Evolutionary conservation across 2,329 filamentous ascomycete species (phyloP).

Genomic region (Clarireedia homoeocarpa): DNA sequence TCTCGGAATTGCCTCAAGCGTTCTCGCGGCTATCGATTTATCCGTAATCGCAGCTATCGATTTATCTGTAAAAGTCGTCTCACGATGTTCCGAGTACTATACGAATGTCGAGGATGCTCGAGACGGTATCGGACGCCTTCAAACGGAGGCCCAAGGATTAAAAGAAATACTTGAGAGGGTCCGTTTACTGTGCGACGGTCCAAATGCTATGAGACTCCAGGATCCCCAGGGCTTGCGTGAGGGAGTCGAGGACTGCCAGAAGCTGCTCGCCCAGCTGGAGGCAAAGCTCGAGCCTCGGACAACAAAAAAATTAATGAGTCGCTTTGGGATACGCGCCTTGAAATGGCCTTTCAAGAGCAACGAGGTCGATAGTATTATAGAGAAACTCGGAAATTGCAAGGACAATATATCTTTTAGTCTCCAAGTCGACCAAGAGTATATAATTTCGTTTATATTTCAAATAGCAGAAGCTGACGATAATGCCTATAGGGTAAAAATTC

Average conservation of each 20-base stretch:
- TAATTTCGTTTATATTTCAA: slow-evolving; percentile 9
- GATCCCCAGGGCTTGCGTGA: slow-evolving; percentile 20
- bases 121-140: slow-evolving; percentile 30
- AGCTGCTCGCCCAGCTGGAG: slow-evolving; percentile 22
- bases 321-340: slow-evolving; percentile 15
- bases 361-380: slow-evolving; percentile 27
- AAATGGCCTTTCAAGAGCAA: slow-evolving; percentile 31
- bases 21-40: slow-evolving; percentile 33
- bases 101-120: slow-evolving; percentile 5
- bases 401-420: slow-evolving; percentile 27
- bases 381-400: slow-evolving; percentile 25
- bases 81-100: slow-evolving; percentile 32
- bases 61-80: slow-evolving; percentile 31
- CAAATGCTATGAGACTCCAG: slow-evolving; percentile 23
- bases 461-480: slow-evolving; percentile 3
- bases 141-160: slow-evolving; percentile 24
- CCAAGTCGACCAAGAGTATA: slow-evolving; percentile 31
- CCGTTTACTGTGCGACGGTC: slow-evolving; percentile 24
- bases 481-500: no score
- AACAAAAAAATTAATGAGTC: slow-evolving; percentile 26
- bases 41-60: slow-evolving; percentile 33
- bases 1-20: slow-evolving; percentile 30
- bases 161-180: slow-evolving; percentile 23
- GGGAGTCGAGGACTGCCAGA: slow-evolving; percentile 17
- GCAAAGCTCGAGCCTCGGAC: slow-evolving; percentile 21